Base-by-base conservation (phyloP, 805 yeast species). In the Millerozyma miso region DNA sequence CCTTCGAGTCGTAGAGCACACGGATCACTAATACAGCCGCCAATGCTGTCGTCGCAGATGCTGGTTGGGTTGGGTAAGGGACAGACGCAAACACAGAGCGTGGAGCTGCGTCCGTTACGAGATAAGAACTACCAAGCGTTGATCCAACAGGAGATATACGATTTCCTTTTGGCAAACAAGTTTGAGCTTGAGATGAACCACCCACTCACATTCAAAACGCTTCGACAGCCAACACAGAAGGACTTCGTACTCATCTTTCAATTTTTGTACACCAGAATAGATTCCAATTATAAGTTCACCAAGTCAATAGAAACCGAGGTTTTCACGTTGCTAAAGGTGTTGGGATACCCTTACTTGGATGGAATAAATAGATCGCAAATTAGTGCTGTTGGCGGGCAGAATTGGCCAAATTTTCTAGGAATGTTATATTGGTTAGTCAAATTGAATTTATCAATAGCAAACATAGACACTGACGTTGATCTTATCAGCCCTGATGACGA, bases 371-470 rank as follows among this genome's bases (percentile, higher is more conserved):
- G 89, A 55, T 83, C 93, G 1, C 95, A 88, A 57, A 82, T 89
- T 32, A 80, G 89, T 32, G 96, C 96, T 0, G 96, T 88, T 10
- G 96, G 96, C 4, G 95, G 96, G 2, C 81, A 84, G 38, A 81
- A 81, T 50, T 89, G 97, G 97, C 88, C 87, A 10, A 75, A 76
- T 5, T 86, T 88, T 50, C 60, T 89, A 34, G 96, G 93, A 1
- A 79, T 90, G 76, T 65, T 89, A 17, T 81, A 84, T 58, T 89
- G 97, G 97, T 59, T 89, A 36, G 80, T 84, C 3, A 79, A 79
- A 49, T 69, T 80, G 46, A 81, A 71, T 52, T 47, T 60, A 34
- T 50, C 65, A 47, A 42, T 67, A 33, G 52, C 58, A 46, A 49
- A 60, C 46, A 42, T 67, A 41, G 56, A 54, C 39, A 60, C 59